Percentiles rank a stretch among this genome's conserved stretches.
Evolutionary conservation across 164 flowering plant species (phyloP).

Genomic region (Amborella trichopoda): DNA sequence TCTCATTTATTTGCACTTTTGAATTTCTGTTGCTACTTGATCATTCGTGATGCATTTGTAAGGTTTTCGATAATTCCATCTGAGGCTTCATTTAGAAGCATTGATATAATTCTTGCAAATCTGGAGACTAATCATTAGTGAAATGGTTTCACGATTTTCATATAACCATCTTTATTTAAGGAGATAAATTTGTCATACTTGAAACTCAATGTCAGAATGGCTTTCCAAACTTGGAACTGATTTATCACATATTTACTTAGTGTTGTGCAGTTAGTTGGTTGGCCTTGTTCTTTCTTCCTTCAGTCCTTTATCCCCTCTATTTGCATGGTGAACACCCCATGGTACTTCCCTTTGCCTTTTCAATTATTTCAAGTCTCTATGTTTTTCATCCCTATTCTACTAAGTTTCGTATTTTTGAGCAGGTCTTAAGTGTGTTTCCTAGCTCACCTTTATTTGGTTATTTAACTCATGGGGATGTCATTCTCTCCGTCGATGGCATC

Average conservation of each 20-base stretch:
- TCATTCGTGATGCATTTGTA: too few species aligned
- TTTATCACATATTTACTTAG: slow-evolving; percentile 21
- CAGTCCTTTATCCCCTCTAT: slow-evolving; percentile 61
- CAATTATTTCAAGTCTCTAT: background rate
- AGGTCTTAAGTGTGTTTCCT: slow-evolving; percentile 61
- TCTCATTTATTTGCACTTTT: too few species aligned
- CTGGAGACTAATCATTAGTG: too few species aligned
- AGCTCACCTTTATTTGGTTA: slow-evolving; percentile 50
- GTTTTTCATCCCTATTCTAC: background rate
- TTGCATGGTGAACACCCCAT: slow-evolving; percentile 42
- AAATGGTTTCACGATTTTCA: too few species aligned
- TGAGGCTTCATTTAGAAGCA: too few species aligned
- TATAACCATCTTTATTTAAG: too few species aligned
- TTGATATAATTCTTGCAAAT: too few species aligned
- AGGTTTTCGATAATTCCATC: too few species aligned
- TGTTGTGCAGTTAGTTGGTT: slow-evolving; percentile 62
- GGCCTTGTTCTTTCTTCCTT: slow-evolving; percentile 53
- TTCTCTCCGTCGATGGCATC: slow-evolving; percentile 57
- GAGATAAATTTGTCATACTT: too few species aligned
- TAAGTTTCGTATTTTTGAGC: slow-evolving; percentile 3
- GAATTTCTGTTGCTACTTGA: too few species aligned
- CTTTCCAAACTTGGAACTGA: too few species aligned
- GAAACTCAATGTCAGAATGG: too few species aligned
- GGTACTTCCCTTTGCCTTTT: slow-evolving; percentile 27
- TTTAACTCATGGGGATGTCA: slow-evolving; percentile 58